phyloP scores from a whole-genome alignment of 148 eudicot species.

The Diospyros kaki region DNA sequence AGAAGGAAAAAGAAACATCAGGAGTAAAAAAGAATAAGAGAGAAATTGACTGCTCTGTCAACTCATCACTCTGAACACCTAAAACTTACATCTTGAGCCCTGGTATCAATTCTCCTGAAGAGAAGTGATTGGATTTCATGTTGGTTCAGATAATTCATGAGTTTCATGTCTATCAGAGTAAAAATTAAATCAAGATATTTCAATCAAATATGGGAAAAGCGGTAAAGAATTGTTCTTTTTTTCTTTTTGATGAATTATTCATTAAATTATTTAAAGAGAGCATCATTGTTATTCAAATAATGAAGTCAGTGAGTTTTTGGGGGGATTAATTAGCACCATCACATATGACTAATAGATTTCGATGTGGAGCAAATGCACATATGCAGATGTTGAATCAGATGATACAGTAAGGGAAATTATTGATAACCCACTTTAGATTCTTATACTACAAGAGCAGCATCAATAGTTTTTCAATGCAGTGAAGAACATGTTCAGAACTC shows the following conservation, averaged over 20 bases:
- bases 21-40: not conserved
- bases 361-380: not conserved
- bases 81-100: not conserved
- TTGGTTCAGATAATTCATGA: not conserved
- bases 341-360: too few species aligned
- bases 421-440: not conserved
- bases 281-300: too few species aligned
- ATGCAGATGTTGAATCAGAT: not conserved
- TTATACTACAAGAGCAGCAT: not conserved
- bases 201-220: not conserved
- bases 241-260: too few species aligned
- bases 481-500: not conserved
- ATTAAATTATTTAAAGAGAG: too few species aligned
- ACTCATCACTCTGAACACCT: not conserved
- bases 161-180: not conserved
- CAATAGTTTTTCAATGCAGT: not conserved
- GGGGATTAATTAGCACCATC: not conserved
- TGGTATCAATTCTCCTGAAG: not conserved
- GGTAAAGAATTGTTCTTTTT: too few species aligned
- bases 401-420: not conserved
- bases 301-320: not conserved
- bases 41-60: not conserved
- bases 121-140: not conserved
- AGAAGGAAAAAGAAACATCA: not conserved
- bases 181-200: constrained; percentile 1